phyloP scores from a whole-genome alignment of 768 basidiomycete genomes.

The Mycena galopus region DNA sequence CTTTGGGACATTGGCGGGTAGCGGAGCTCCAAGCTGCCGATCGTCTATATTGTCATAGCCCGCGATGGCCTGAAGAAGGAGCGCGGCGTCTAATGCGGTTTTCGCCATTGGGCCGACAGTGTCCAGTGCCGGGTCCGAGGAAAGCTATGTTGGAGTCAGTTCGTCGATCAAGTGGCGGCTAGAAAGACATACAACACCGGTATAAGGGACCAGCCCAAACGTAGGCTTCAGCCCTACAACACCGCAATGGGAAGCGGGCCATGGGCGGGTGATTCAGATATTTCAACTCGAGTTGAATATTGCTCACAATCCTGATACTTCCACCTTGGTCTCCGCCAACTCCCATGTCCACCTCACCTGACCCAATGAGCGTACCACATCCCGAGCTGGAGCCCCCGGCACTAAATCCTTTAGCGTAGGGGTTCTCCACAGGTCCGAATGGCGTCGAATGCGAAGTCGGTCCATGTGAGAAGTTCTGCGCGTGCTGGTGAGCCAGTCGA shows the following conservation, averaged over 20 bases:
- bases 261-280: background rate
- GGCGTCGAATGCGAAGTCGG: constrained; percentile 52
- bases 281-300: background rate
- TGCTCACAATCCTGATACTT: constrained; percentile 25
- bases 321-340: constrained; percentile 64
- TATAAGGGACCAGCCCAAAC: constrained; percentile 33
- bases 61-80: constrained; percentile 30
- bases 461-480: constrained; percentile 49
- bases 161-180: background rate
- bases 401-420: constrained; percentile 56
- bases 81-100: constrained; percentile 27
- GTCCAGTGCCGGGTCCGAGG: constrained; percentile 26
- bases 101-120: constrained; percentile 32
- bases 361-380: constrained; percentile 55
- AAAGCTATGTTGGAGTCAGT: constrained; percentile 13
- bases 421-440: constrained; percentile 57
- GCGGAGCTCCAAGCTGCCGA: constrained; percentile 30
- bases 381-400: constrained; percentile 60
- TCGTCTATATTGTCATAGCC: constrained; percentile 35
- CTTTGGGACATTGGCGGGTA: constrained; percentile 21
- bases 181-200: constrained; percentile 23
- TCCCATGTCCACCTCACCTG: constrained; percentile 56
- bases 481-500: background rate
- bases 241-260: constrained; percentile 30
- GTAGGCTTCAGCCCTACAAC: constrained; percentile 35